Percentiles rank a stretch among this genome's conserved stretches.
phyloP scores from a whole-genome alignment of 2,329 filamentous ascomycete genomes.

The Nigrospora osmanthi region DNA sequence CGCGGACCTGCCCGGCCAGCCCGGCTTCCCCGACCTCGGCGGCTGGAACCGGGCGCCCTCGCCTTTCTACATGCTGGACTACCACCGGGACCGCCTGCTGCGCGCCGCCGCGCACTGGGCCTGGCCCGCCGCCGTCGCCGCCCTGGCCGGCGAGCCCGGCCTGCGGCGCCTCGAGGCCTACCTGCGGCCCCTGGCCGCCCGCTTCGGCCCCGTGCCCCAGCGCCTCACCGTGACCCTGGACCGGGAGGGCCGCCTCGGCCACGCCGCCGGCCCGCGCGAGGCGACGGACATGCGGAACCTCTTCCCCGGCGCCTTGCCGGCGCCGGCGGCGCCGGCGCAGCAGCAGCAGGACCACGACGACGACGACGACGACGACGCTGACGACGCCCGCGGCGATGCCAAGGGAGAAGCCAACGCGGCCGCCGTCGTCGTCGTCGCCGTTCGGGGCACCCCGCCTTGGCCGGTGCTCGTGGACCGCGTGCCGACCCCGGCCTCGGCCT shows the following conservation, averaged over 20 bases:
- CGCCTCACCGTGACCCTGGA: slow-evolving; percentile 49
- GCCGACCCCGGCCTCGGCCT: slow-evolving; percentile 43
- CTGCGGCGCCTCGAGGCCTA: slow-evolving; percentile 32
- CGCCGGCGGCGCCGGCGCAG: slow-evolving; percentile 27
- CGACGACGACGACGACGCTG: slow-evolving; percentile 10
- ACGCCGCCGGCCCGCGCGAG: slow-evolving; percentile 25
- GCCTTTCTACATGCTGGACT: slow-evolving; percentile 71
- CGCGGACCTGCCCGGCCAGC: slow-evolving; percentile 26
- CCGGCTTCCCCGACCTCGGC: slow-evolving; percentile 29
- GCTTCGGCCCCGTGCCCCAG: slow-evolving; percentile 24
- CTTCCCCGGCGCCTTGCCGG: slow-evolving; percentile 48
- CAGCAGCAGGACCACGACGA: too few species aligned
- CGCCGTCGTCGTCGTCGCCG: slow-evolving; percentile 8
- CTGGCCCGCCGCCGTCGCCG: slow-evolving; percentile 39
- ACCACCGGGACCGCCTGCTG: slow-evolving; percentile 73
- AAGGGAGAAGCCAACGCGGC: not conserved
- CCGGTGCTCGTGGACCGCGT: slow-evolving; percentile 35
- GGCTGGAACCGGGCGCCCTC: slow-evolving; percentile 50
- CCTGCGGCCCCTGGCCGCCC: slow-evolving; percentile 19
- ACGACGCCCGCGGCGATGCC: slow-evolving; percentile 1
- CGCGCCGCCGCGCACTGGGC: slow-evolving; percentile 49
- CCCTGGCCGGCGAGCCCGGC: slow-evolving; percentile 36
- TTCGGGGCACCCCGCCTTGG: slow-evolving; percentile 28
- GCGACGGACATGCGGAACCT: slow-evolving; percentile 30
- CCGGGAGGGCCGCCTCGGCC: slow-evolving; percentile 35